Percentiles rank a stretch among this genome's conserved stretches.
These are phyloP conservation scores for Pleurotus giganteus DNA, from an alignment of 768 basidiomycete species.

Conservation along the genomic window DNA sequence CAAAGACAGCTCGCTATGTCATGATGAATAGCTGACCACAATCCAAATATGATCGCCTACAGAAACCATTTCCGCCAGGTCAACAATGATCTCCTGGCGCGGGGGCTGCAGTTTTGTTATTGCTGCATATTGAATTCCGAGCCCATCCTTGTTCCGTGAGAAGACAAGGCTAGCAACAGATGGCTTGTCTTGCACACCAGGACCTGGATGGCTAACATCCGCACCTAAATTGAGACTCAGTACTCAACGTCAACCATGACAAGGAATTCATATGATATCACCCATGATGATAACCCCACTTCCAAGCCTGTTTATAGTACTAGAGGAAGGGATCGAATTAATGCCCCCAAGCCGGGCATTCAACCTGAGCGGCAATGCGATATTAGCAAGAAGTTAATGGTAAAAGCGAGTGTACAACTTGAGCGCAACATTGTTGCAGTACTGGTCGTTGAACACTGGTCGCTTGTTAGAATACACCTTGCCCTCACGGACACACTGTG, in stretches of 20 bases:
- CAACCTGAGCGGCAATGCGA: slow-evolving; percentile 30
- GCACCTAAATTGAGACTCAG: slow-evolving; percentile 40
- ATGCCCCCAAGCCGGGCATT: slow-evolving; percentile 55
- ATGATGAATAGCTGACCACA: not conserved
- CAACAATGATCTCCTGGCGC: slow-evolving; percentile 43
- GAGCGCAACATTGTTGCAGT: slow-evolving; percentile 54
- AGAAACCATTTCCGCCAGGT: slow-evolving; percentile 37
- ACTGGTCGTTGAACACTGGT: slow-evolving; percentile 38
- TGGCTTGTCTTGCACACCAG: slow-evolving; percentile 44
- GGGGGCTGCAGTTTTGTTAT: slow-evolving; percentile 42
- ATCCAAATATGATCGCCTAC: slow-evolving; percentile 17
- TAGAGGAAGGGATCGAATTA: slow-evolving; percentile 35
- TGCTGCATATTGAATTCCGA: slow-evolving; percentile 46
- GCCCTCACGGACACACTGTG: slow-evolving; percentile 22
- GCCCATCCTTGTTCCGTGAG: slow-evolving; percentile 44
- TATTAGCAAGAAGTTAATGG: not conserved
- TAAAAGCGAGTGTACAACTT: slow-evolving; percentile 35
- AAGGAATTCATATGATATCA: slow-evolving; percentile 8
- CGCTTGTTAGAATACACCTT: slow-evolving; percentile 22
- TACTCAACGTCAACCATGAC: not conserved
- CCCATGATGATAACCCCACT: slow-evolving; percentile 38
- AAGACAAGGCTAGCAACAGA: slow-evolving; percentile 46
- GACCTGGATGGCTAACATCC: slow-evolving; percentile 62
- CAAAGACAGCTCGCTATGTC: slow-evolving; percentile 18
- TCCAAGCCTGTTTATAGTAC: slow-evolving; percentile 22